Base-by-base conservation (phyloP, 768 basidiomycete genomes). In the Clitopilus hobsonii region DNA sequence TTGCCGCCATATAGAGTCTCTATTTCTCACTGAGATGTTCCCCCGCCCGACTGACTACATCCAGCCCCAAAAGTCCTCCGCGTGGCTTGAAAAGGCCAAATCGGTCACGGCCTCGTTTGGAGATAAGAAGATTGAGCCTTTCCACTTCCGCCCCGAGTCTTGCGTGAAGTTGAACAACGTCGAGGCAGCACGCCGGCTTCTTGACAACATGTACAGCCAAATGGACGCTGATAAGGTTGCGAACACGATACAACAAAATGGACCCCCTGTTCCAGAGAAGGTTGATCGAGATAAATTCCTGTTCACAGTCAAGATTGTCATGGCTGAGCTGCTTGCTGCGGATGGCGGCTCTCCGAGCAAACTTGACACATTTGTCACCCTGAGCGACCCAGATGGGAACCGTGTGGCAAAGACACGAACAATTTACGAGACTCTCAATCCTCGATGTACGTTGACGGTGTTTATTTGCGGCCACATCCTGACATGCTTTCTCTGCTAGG, bases 161-260 rank as follows among this genome's bases (percentile, higher is more conserved):
- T 98, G 95, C 64, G 91, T 99, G 67, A 98, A 98, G 75, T 80
- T 98, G 51, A 99, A 99, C 76, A 98, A 98, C 69, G 85, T 98
- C 59, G 94, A 95, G 62, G 89, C 92, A 10, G 94, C 95, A 1
- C 84, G 94, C 26, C 84, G 84, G 57, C 78, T 97, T 48, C 79
- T 99, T 57, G 97, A 99, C 68, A 91, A 89, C 58, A 89, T 98
- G 82, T 98, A 98, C 69, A 86, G 81, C 51, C 88, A 93, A 63
- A 85, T 97, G 78, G 81, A 94, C 55, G 93, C 88, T 0, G 97
- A 99, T 73, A 86, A 85, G 64, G 81, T 94, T 55, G 81, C 88
- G 2, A 84, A 87, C 24, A 75, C 83, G 24, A 64, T 92, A 53
- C 71, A 74, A 52, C 69, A 73, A 18, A 72, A 74, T 25, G 83